These are phyloP conservation scores for Colletotrichum orbiculare DNA, from an alignment of 2,329 filamentous ascomycete species.

Conservation along the genomic window DNA sequence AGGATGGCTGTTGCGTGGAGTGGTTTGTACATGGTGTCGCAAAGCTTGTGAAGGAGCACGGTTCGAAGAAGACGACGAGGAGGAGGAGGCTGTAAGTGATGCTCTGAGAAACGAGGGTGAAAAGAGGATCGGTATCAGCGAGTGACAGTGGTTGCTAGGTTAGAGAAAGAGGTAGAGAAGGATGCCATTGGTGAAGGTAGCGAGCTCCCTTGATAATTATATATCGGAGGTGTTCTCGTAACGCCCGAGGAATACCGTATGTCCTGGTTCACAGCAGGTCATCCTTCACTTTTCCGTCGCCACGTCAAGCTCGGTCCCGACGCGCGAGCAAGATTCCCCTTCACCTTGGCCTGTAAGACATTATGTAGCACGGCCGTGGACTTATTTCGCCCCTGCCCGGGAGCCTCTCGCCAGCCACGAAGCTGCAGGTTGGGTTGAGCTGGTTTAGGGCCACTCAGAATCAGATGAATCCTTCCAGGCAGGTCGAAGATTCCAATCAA, in stretches of 20 bases:
- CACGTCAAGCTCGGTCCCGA: constrained; percentile 22
- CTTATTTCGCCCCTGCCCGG: neutral
- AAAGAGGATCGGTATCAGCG: constrained; percentile 3
- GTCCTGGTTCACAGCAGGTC: neutral
- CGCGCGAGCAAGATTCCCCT: neutral
- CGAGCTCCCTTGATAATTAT: neutral
- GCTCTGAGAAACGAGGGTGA: neutral
- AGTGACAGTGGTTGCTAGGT: constrained; percentile 2
- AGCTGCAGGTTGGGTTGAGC: neutral
- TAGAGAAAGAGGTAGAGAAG: neutral
- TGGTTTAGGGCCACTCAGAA: no score
- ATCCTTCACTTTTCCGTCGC: neutral
- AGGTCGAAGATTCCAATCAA: neutral
- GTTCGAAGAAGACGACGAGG: neutral
- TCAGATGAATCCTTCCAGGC: no score
- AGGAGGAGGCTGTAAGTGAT: no score
- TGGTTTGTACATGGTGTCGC: neutral
- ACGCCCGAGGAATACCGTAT: neutral
- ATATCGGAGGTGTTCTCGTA: neutral
- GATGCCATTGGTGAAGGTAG: neutral
- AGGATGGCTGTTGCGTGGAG: constrained; percentile 6
- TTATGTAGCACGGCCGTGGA: constrained; percentile 20
- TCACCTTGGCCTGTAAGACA: constrained; percentile 24
- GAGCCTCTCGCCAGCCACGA: neutral
- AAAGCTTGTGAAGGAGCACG: neutral